A percentile compares a stretch with the other conserved stretches of the same genome.
Conservation (phyloP, 495 filamentous ascomycete genomes). For the Penicillium manginii region DNA sequence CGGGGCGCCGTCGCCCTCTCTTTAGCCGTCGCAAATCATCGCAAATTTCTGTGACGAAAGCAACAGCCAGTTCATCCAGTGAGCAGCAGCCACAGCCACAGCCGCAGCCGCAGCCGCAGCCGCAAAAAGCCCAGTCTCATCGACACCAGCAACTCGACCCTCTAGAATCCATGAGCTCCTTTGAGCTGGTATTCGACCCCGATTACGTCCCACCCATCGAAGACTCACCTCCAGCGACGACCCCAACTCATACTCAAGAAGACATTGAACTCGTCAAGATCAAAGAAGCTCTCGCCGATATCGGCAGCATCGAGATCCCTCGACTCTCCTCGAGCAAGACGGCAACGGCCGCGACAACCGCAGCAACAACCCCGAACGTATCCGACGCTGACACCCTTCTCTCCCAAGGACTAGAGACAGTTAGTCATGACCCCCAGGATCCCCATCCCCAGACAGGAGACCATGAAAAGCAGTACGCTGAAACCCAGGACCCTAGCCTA, state of each 20-base stretch:
- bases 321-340: neutral
- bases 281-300: neutral
- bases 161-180: neutral
- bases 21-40: slow-evolving; percentile 50
- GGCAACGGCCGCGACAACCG: neutral
- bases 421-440: slow-evolving; percentile 13
- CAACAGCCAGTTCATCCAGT: neutral
- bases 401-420: slow-evolving; percentile 18
- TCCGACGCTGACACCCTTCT: slow-evolving; percentile 16
- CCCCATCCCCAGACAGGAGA: neutral
- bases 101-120: neutral
- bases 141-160: neutral
- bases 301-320: neutral
- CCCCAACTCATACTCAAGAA: slow-evolving; percentile 5
- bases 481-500: slow-evolving; percentile 14
- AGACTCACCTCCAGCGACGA: slow-evolving; percentile 1
- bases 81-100: neutral
- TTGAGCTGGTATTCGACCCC: slow-evolving; percentile 5
- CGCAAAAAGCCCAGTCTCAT: neutral
- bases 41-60: slow-evolving; percentile 26
- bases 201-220: slow-evolving; percentile 1
- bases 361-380: slow-evolving; percentile 1
- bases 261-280: neutral
- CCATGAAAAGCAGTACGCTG: slow-evolving; percentile 4
- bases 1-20: slow-evolving; percentile 44